These are phyloP conservation scores for Aeminium ludgeri DNA, from an alignment of 495 filamentous ascomycete genomes.

Conservation along the genomic window DNA sequence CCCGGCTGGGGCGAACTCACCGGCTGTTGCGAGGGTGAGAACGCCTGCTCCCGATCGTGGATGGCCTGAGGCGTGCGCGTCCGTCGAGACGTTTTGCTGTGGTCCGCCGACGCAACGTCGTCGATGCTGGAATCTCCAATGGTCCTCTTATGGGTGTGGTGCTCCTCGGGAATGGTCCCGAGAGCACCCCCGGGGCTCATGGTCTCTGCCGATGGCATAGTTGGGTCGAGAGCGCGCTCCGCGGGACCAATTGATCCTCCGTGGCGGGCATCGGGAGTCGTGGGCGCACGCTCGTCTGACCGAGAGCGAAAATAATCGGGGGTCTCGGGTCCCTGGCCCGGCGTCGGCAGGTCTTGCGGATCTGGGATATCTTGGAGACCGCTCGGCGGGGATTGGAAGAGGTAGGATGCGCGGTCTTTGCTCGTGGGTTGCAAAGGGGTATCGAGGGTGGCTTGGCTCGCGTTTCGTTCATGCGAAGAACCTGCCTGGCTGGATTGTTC, in stretches of 20 bases:
- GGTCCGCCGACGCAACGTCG: conserved; percentile 21
- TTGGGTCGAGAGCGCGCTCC: no score
- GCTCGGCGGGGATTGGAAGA: conserved; percentile 36
- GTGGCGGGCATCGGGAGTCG: no score
- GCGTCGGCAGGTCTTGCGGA: neutral
- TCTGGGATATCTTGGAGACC: neutral
- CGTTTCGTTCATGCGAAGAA: conserved; percentile 2
- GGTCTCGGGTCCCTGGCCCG: neutral
- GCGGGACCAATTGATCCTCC: no score
- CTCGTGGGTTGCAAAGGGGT: conserved; percentile 34
- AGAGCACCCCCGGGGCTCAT: conserved; percentile 17
- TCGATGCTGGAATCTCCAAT: conserved; percentile 21
- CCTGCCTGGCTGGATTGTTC: neutral
- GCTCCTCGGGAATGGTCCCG: conserved; percentile 28
- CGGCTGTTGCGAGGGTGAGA: conserved; percentile 2
- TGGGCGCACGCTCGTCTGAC: no score
- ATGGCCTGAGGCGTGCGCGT: conserved; percentile 17
- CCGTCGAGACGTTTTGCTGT: conserved; percentile 21
- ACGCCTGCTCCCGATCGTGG: conserved; percentile 3
- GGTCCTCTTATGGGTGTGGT: conserved; percentile 25
- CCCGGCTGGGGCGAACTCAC: no score
- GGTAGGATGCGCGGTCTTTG: conserved; percentile 35
- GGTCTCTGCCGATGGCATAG: conserved; percentile 12
- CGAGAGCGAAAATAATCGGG: neutral
- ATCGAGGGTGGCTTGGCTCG: conserved; percentile 3